phyloP scores from a whole-genome alignment of 371 early-diverging fungal genomes.

The Mucor ambiguus region DNA sequence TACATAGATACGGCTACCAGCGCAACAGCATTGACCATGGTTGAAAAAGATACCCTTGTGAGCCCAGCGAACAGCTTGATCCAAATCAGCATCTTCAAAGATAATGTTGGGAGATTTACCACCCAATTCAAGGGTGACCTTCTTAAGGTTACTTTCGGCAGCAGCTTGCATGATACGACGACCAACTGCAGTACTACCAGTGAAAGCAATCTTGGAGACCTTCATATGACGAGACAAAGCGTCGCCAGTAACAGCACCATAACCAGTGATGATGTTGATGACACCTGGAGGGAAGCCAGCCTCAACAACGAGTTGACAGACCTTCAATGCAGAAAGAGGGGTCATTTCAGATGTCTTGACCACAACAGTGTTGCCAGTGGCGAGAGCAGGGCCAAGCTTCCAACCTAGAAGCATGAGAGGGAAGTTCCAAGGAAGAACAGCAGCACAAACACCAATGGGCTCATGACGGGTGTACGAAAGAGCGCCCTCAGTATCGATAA shows the following conservation, averaged over 20 bases:
- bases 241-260: slow-evolving; percentile 46
- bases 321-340: slow-evolving; percentile 52
- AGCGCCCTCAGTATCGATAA: slow-evolving; percentile 46
- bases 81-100: slow-evolving; percentile 84
- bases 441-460: slow-evolving; percentile 81
- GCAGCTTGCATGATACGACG: slow-evolving; percentile 58
- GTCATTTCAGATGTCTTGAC: slow-evolving; percentile 88
- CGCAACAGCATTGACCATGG: slow-evolving; percentile 86
- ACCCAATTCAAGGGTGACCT: slow-evolving; percentile 78
- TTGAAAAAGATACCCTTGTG: slow-evolving; percentile 78
- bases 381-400: slow-evolving; percentile 90
- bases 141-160: slow-evolving; percentile 74
- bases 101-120: slow-evolving; percentile 91
- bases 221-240: slow-evolving; percentile 44
- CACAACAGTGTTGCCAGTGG: slow-evolving; percentile 82
- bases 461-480: slow-evolving; percentile 74
- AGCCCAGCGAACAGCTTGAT: slow-evolving; percentile 74
- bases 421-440: slow-evolving; percentile 87
- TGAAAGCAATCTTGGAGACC: slow-evolving; percentile 65
- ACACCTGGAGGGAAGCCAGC: slow-evolving; percentile 68
- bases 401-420: slow-evolving; percentile 78
- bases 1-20: slow-evolving; percentile 85
- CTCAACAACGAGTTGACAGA: slow-evolving; percentile 52
- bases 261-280: slow-evolving; percentile 69
- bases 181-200: slow-evolving; percentile 62